Percentiles rank a stretch among this genome's conserved stretches.
These are phyloP conservation scores for Neocucurbitaria cava DNA, from an alignment of 2,329 filamentous ascomycete genomes.

Conservation along the genomic window DNA sequence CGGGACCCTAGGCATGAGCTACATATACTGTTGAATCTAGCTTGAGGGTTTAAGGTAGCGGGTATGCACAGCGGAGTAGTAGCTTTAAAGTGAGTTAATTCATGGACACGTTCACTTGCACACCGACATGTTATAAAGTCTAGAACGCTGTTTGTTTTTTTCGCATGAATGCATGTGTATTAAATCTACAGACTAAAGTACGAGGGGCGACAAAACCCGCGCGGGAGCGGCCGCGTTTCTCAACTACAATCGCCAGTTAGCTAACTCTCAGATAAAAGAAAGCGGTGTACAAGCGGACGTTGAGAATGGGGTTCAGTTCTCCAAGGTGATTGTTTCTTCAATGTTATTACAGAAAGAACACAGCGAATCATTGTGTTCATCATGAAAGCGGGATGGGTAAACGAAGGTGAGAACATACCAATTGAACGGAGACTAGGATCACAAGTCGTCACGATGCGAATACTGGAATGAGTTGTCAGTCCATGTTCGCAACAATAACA, in stretches of 20 bases:
- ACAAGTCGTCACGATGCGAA: not conserved
- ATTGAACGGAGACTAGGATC: not conserved
- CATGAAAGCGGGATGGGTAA: conserved; percentile 47
- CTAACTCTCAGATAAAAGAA: conserved; percentile 1
- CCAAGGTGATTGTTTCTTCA: conserved; percentile 72
- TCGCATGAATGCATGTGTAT: not conserved
- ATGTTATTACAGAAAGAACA: conserved; percentile 68
- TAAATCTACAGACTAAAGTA: not conserved
- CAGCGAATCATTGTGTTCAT: conserved; percentile 69
- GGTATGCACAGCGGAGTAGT: too few species aligned
- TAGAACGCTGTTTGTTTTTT: not conserved
- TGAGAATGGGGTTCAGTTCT: conserved; percentile 61
- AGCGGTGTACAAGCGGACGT: not conserved
- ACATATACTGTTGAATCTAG: not conserved
- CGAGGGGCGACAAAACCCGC: not conserved
- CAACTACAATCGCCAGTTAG: conserved; percentile 12
- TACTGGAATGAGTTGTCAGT: conserved; percentile 32
- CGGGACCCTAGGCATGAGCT: too few species aligned
- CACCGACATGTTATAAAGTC: not conserved
- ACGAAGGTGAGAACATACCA: conserved; percentile 24
- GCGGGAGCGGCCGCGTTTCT: not conserved
- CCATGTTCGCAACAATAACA: conserved; percentile 14
- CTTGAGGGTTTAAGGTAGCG: not conserved
- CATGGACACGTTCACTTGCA: not conserved
- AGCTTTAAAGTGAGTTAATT: not conserved